A percentile compares a stretch with the other conserved stretches of the same genome.
Conservation (phyloP, 2,329 filamentous ascomycete genomes). For the Fusarium miscanthi region DNA sequence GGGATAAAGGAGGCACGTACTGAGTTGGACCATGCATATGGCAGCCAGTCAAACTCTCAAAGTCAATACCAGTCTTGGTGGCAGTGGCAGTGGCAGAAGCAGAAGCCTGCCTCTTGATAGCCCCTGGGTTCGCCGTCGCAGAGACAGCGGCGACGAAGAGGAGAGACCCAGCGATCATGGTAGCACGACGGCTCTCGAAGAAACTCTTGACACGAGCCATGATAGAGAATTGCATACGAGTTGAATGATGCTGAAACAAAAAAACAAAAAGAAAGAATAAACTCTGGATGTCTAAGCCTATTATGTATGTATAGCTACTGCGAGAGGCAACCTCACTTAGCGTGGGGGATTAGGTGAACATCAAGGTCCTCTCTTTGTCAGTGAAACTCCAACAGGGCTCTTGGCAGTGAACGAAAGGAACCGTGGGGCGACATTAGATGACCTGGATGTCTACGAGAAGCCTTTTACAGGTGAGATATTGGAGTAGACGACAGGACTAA, state of each 20-base stretch:
- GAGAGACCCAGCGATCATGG: slow-evolving; percentile 13
- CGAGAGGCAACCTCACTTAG: background rate
- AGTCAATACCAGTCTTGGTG: slow-evolving; percentile 14
- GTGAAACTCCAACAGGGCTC: background rate
- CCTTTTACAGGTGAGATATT: background rate
- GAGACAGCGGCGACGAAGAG: slow-evolving; percentile 35
- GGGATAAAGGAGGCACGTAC: background rate
- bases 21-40: slow-evolving; percentile 38
- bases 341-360: slow-evolving; percentile 23
- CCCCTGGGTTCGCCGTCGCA: slow-evolving; percentile 29
- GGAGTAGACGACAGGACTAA: no score
- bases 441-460: slow-evolving; percentile 20
- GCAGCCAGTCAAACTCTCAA: slow-evolving; percentile 39
- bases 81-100: slow-evolving; percentile 27
- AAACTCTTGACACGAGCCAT: slow-evolving; percentile 28
- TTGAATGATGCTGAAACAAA: background rate
- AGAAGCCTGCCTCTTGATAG: slow-evolving; percentile 27
- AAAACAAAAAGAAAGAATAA: background rate
- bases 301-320: slow-evolving; percentile 17
- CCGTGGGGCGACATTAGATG: slow-evolving; percentile 16
- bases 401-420: background rate
- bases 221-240: slow-evolving; percentile 12
- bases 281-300: background rate
- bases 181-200: slow-evolving; percentile 22
- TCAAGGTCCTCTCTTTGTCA: slow-evolving; percentile 39